Evolutionary conservation across 1,284 basidiomycete genomes (phyloP), one percentile per base, ranked within the genome.

Genomic region (Fomitopsis palustris): DNA sequence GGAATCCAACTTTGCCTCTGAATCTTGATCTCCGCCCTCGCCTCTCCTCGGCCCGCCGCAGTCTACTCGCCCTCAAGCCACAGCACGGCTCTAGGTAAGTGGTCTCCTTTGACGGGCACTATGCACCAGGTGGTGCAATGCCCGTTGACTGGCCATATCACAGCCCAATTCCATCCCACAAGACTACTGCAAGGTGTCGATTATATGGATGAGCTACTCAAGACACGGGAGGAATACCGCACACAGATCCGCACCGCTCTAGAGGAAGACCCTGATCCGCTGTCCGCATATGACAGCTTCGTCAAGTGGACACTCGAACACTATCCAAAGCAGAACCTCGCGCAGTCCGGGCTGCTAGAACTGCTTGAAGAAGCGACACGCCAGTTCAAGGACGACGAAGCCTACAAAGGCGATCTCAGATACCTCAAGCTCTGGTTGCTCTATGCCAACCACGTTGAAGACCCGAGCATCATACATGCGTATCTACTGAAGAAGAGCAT

Each of bases 341-440:
- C 79, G 64, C 73, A 81, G 68, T 81, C 87, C 67, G 88, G 89
- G 1, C 78, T 88, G n/a, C 74, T 84, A 4, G 84, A 87, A 57
- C 75, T 93, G 4, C 77, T 95, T 0, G 91, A 95, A 65, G 83
- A 87, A 63, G 85, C 87, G 0, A 92, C 90, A 0, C 78, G 88
- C 23, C 82, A 85, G 55, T 96, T 98, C 72, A 85, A 90, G 61
- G 82, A 85, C 27, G 93, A 96, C 67, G 78, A 82, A 35, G 78
- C 87, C 29, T 98, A 96, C 75, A 86, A 86, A 67, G 87, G 88
- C 62, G 96, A 98, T 76, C 75, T 92, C 56, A 83, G 96, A 41
- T 97, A 98, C 73, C 81, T 98, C 53, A 92, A 69, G 65, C 78
- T 98, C 25, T 99, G 96, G 96, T 79, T 92, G 39, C 81, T 94